Base-by-base conservation (phyloP, 257 asterid species). In the Lantana camara region DNA sequence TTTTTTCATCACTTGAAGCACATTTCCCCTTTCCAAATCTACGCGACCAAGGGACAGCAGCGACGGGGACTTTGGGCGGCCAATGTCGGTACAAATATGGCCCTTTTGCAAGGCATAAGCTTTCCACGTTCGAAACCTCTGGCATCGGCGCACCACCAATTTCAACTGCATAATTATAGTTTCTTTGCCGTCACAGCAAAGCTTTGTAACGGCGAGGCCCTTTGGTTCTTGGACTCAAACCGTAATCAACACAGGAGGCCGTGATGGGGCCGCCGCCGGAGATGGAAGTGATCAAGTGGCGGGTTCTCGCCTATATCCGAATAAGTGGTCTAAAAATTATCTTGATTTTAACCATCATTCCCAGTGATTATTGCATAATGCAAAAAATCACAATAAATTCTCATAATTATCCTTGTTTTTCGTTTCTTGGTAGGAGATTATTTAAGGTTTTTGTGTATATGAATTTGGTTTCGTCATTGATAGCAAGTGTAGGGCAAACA, bases 201-300 rank as follows among this genome's bases (percentile, higher is more conserved):
- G 53, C 51, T 15, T 69, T 57, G 22, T 60, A 3, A 71, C 53
- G 12, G 60, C 55, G 4, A 79, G 76, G 76, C 51, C 64, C 23
- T 53, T 73, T 45, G 22, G 55, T 68, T 55, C 77, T 54, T 84
- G 91, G 91, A 68, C 57, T 7, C 77, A 65, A 7, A 63, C 66
- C 50, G 63, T 53, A n/a, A 32, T 46, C 59, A 51, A 57, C 64
- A 7, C 52, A 32, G 68, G 54, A 41, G 75, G 73, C 63, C 4
- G 46, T 42, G n/a, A n/a, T n/a, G n/a, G n/a, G 75, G 48, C 47
- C 55, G 9, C 50, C 55, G 57, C 67, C 20, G 27, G 32, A 27
- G 32, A 9, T 8, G 67, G 55, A 7, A 38, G 63, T n/a, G 14
- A 68, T 58, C 75, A 45, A 60, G 59, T 60, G 37, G 78, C 64